phyloP scores from a whole-genome alignment of 2,329 filamentous ascomycete genomes.

The Apiospora kogelbergensis region DNA sequence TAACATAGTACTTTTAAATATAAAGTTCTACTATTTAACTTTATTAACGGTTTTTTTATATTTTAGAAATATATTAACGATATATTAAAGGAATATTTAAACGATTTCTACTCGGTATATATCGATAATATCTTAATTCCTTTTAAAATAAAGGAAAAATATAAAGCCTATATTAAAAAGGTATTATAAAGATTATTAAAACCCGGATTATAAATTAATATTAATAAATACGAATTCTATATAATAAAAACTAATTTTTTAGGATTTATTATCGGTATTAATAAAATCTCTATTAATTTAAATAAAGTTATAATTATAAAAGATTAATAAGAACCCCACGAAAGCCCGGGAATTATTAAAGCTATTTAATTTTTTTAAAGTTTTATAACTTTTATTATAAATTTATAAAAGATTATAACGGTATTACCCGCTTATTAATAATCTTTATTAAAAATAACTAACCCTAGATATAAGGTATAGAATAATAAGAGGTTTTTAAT shows the following conservation, averaged over 20 bases:
- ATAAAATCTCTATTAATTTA: not conserved
- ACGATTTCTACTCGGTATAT: conserved; percentile 10
- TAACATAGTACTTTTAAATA: not conserved
- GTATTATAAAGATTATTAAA: not conserved
- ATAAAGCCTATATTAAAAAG: not conserved
- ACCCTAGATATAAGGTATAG: no score
- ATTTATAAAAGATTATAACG: not conserved
- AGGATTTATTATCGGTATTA: not conserved
- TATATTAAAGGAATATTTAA: not conserved
- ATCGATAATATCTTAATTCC: conserved; percentile 6
- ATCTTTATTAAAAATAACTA: no score
- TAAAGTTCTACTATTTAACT: not conserved
- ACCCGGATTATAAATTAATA: not conserved
- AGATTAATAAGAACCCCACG: not conserved
- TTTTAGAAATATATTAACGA: not conserved
- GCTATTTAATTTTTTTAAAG: not conserved
- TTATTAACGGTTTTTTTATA: not conserved
- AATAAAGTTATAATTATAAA: not conserved
- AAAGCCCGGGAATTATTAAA: no score
- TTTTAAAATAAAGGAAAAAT: conserved; percentile 3
- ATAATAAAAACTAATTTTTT: conserved; percentile 2
- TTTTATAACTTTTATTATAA: not conserved
- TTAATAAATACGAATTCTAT: conserved; percentile 1
- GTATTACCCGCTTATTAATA: no score
- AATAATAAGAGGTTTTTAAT: no score